Evolutionary conservation across 129 eudicot species (phyloP).

Genomic region (Ambrosia artemisiifolia): DNA sequence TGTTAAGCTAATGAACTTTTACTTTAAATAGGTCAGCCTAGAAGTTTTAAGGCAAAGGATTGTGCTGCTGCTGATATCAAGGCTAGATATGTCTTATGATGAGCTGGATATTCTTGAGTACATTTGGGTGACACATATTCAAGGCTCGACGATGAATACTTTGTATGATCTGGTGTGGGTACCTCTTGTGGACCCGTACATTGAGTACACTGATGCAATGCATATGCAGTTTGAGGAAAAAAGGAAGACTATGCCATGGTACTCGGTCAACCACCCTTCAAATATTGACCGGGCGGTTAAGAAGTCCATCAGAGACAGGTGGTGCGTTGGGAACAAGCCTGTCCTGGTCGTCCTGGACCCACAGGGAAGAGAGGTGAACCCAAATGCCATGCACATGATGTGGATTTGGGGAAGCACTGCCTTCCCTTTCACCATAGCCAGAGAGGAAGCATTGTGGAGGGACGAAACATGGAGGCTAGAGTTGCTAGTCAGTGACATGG

Average conservation of each 20-base stretch:
- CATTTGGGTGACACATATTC: slow-evolving; percentile 40
- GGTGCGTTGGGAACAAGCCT: slow-evolving; percentile 59
- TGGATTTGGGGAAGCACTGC: slow-evolving; percentile 64
- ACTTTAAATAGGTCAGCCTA: slow-evolving; percentile 40
- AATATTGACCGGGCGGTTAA: slow-evolving; percentile 33
- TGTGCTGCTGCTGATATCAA: slow-evolving; percentile 63
- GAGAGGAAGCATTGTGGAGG: slow-evolving; percentile 55
- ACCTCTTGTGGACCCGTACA: slow-evolving; percentile 45
- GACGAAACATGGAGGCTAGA: slow-evolving; percentile 62
- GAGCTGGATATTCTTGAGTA: slow-evolving; percentile 51
- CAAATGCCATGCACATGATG: slow-evolving; percentile 67
- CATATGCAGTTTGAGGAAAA: slow-evolving; percentile 29
- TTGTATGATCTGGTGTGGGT: slow-evolving; percentile 58
- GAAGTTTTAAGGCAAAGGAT: slow-evolving; percentile 57
- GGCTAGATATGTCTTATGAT: slow-evolving; percentile 48
- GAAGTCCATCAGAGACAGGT: slow-evolving; percentile 41
- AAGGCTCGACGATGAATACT: slow-evolving; percentile 33
- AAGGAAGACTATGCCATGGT: slow-evolving; percentile 50
- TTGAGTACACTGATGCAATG: slow-evolving; percentile 33
- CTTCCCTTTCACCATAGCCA: slow-evolving; percentile 47
- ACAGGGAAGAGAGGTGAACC: slow-evolving; percentile 52
- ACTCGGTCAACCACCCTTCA: slow-evolving; percentile 54
- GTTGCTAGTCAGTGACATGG: slow-evolving; percentile 51
- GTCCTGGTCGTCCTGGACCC: slow-evolving; percentile 57
- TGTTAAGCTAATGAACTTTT: background rate